phyloP scores from a whole-genome alignment of 371 early-diverging fungal genomes.

The Mucor sp. region DNA sequence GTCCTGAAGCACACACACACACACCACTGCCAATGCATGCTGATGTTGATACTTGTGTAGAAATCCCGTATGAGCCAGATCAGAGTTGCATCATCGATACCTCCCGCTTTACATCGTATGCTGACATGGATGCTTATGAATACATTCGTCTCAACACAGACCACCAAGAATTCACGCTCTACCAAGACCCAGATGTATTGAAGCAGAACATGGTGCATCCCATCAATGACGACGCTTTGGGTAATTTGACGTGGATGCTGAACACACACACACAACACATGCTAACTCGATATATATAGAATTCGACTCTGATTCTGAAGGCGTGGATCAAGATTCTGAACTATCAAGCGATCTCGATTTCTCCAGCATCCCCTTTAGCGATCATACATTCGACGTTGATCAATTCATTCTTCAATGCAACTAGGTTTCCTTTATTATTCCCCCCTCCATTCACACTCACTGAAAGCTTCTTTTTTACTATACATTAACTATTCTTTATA shows the following conservation, averaged over 20 bases:
- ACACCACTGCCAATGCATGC: no score
- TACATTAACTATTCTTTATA: no score
- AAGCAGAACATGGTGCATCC: background rate
- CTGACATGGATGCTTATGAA: constrained; percentile 8
- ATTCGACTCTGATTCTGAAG: constrained; percentile 1
- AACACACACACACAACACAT: no score
- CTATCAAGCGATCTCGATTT: background rate
- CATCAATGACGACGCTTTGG: constrained; percentile 2
- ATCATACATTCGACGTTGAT: constrained; percentile 6
- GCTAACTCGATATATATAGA: background rate
- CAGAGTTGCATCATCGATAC: background rate
- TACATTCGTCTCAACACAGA: background rate
- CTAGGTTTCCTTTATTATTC: background rate
- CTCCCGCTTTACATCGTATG: background rate
- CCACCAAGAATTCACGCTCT: background rate
- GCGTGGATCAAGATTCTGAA: constrained; percentile 1
- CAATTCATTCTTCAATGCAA: constrained; percentile 4
- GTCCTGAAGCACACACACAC: no score
- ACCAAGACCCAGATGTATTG: background rate
- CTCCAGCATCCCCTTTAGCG: background rate
- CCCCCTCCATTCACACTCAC: background rate
- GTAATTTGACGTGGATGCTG: background rate
- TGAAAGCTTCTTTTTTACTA: no score
- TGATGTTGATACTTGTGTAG: background rate
- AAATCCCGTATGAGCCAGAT: constrained; percentile 6